Base-by-base conservation (phyloP, 148 eudicot genomes). In the Chenopodium quinoa region DNA sequence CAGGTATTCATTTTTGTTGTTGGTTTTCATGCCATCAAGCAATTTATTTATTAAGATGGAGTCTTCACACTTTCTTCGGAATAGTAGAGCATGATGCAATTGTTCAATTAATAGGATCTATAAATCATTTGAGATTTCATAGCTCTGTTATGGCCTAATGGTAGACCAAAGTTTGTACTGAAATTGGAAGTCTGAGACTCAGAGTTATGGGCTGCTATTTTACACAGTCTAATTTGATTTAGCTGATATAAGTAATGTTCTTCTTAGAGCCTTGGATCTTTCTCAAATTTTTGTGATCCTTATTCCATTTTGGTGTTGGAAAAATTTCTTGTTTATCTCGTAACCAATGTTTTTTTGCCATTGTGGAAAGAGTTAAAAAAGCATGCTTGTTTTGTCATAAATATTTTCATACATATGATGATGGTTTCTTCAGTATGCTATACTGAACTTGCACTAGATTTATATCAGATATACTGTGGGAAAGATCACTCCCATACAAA, bases 401-500 rank as follows among this genome's bases (percentile, higher is more conserved):
- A 76, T n/a, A 14, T 32, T 62, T 46, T 85, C 37, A 7, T 85
- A 11, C 44, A 40, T 56, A 20, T 71, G 31, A 19, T 71, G 75
- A 16, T 54, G 27, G n/a, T 71, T 79, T 83, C 54, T 78, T 79
- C 60, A 77, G 56, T 47, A 32, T 66, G 66, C 17, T 71, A 83
- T 83, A 79, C 83, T 87, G 83, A 88, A 81, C 67, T 29, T 85
- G 78, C 79, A 78, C 85, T 86, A 79, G 73, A 68, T 84, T 85
- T 65, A 88, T 75, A 73, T 81, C 93, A 96, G 99, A 88, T 96
- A 96, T 83, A 96, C 98, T 16, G 99, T 96, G 75, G 99, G 99
- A 66, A 96, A 96, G 89, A 93, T 96, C 82, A 96, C 99, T 56
- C 99, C 99, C 60, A 90, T 96, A 88, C 99, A 91, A 71, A 90